Base-by-base conservation (phyloP, 2,329 filamentous ascomycete genomes). In the Curvularia lunata region DNA sequence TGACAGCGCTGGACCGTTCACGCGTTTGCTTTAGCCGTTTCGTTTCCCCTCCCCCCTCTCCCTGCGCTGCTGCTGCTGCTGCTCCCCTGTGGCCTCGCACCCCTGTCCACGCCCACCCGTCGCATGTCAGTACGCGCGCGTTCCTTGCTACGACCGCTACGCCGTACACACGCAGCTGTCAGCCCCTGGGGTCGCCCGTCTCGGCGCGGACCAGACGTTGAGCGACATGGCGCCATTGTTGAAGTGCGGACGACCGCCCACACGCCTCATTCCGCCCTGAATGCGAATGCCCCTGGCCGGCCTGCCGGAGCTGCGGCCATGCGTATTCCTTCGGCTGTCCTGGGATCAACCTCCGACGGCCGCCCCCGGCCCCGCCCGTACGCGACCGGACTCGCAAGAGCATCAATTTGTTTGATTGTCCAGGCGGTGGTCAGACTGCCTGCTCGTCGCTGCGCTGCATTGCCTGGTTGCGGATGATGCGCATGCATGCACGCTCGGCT, bases 1-100 rank as follows among this genome's bases (percentile, higher is more conserved):
- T 41, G 53, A 45, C 30, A 37, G 32, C 32, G 21, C 41, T n/a
- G 21, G 21, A 43, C 21, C 46, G 46, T 48, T 27, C 32, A 52
- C 42, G 49, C 21, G 43, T 46, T 52, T 52, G 40, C 19, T 45
- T 45, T 37, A 28, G 32, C 42, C 49, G 49, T 52, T 43, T 25
- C 49, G 49, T 52, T 43, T 25, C 37, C 34, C 21, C 40, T 18
- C 40, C 13, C 16, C 41, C 30, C 12, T 18, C 21, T 12, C 21
- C 25, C 30, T 25, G 23, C 23, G 4, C 9, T 30, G 5, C 27
- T 21, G 6, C 30, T 18, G 9, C 5, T n/a, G n/a, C n/a, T n/a
- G n/a, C n/a, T n/a, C 21, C 19, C 23, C 18, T 30, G 12, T 28
- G 28, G 49, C 9, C 30, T 23, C 9, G 19, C 18, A 30, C 5